Conservation (phyloP, 805 yeast genomes). For the Lachancea dasiensis region DNA sequence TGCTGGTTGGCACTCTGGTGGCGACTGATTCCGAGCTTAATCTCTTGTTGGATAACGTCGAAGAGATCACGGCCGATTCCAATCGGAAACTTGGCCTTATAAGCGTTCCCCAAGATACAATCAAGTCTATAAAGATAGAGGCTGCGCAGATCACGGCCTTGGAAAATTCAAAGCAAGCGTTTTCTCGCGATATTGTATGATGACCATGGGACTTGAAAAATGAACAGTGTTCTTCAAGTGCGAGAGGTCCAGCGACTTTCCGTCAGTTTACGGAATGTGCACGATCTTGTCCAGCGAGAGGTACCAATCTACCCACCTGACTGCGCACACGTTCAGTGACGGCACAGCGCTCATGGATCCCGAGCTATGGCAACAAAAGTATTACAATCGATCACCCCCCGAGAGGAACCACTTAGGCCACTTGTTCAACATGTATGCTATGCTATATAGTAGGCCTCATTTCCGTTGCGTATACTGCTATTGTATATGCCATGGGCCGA, state of each 20-base stretch:
- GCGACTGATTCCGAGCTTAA: slow-evolving; percentile 42
- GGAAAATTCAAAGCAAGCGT: slow-evolving; percentile 11
- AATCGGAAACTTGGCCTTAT: slow-evolving; percentile 45
- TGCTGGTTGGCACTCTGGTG: slow-evolving; percentile 35
- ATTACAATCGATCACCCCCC: too few relatives aligned
- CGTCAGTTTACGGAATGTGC: too few relatives aligned
- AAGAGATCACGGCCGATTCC: slow-evolving; percentile 28
- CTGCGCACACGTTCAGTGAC: too few relatives aligned
- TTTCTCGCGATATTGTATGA: slow-evolving; percentile 11
- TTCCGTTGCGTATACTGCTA: too few relatives aligned
- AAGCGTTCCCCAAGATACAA: slow-evolving; percentile 44
- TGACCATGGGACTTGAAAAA: background rate
- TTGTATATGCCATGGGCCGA: too few relatives aligned
- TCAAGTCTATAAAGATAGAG: slow-evolving; percentile 22
- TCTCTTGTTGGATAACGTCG: slow-evolving; percentile 36
- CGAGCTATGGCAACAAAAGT: too few relatives aligned
- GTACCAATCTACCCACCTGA: too few relatives aligned
- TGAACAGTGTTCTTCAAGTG: background rate
- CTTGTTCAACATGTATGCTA: too few relatives aligned
- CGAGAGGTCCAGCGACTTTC: background rate
- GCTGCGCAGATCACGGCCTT: slow-evolving; percentile 24
- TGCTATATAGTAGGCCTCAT: too few relatives aligned
- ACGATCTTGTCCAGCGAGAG: too few relatives aligned
- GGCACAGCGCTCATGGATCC: too few relatives aligned
- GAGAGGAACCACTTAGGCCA: too few relatives aligned